Evolutionary conservation across 2,329 filamentous ascomycete species (phyloP).

Genomic region (Verticillium longisporum): DNA sequence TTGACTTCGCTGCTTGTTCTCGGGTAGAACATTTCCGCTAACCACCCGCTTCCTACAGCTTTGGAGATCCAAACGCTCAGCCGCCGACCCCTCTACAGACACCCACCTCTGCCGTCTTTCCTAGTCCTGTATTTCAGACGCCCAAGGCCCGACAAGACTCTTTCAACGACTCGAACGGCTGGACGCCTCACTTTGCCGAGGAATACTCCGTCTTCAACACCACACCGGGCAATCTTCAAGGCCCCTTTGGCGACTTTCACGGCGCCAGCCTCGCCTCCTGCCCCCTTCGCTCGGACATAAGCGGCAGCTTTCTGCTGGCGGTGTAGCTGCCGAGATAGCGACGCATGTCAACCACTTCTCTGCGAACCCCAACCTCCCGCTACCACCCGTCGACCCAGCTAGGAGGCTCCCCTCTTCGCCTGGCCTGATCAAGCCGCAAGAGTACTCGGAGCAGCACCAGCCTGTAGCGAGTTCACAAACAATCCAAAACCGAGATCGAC

Average conservation of each 20-base stretch:
- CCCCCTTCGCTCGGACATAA: slow-evolving; percentile 28
- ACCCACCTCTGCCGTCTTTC: slow-evolving; percentile 44
- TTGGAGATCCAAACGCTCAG: slow-evolving; percentile 57
- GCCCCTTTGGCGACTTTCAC: slow-evolving; percentile 38
- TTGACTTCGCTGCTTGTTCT: background rate
- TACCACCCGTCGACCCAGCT: slow-evolving; percentile 55
- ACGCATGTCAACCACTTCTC: slow-evolving; percentile 59
- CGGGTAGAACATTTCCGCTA: slow-evolving; percentile 21
- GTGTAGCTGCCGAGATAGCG: slow-evolving; percentile 42
- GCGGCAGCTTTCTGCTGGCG: slow-evolving; percentile 43
- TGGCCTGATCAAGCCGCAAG: slow-evolving; percentile 25
- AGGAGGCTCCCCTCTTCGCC: slow-evolving; percentile 53
- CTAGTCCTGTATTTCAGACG: slow-evolving; percentile 51
- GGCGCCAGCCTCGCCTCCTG: slow-evolving; percentile 5
- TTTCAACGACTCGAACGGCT: slow-evolving; percentile 42
- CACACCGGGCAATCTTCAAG: slow-evolving; percentile 53
- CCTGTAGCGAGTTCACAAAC: slow-evolving; percentile 12
- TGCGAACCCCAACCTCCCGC: slow-evolving; percentile 40
- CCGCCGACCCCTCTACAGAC: slow-evolving; percentile 53
- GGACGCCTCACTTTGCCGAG: slow-evolving; percentile 57
- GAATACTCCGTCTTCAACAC: slow-evolving; percentile 60
- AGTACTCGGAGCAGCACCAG: slow-evolving; percentile 22
- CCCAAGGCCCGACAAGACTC: slow-evolving; percentile 40
- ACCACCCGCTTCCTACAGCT: slow-evolving; percentile 36
- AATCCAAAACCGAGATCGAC: slow-evolving; percentile 22